phyloP scores from a whole-genome alignment of 768 basidiomycete species.

The Mycena venus region DNA sequence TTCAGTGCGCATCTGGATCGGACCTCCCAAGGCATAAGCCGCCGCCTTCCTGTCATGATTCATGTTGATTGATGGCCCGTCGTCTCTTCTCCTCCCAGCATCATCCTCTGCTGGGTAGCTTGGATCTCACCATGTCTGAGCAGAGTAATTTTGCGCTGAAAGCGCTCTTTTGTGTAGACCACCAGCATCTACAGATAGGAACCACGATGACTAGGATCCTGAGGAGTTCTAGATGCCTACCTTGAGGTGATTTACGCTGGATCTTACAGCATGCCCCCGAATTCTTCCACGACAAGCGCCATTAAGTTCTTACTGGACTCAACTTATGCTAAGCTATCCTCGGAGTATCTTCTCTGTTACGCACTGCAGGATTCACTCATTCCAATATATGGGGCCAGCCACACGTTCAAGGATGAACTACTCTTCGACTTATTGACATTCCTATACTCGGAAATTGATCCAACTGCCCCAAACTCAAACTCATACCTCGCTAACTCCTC shows the following conservation, averaged over 20 bases:
- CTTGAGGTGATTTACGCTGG: conserved; percentile 20
- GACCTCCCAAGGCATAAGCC: no score
- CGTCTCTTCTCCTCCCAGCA: no score
- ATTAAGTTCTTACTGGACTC: not conserved
- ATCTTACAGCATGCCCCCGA: not conserved
- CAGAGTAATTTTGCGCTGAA: conserved; percentile 14
- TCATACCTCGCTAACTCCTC: not conserved
- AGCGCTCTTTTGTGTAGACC: conserved; percentile 50
- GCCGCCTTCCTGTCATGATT: no score
- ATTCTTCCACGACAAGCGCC: not conserved
- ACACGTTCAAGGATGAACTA: not conserved
- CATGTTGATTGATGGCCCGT: no score
- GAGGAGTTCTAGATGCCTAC: conserved; percentile 46
- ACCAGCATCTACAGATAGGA: not conserved
- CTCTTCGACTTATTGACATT: not conserved
- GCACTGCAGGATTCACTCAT: not conserved
- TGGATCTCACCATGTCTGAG: conserved; percentile 52
- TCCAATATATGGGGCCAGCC: not conserved
- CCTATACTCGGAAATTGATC: not conserved
- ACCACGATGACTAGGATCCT: conserved; percentile 38
- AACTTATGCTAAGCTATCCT: not conserved
- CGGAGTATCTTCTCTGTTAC: not conserved
- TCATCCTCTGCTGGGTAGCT: conserved; percentile 55
- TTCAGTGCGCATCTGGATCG: no score
- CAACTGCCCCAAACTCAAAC: not conserved